Percentiles rank a stretch among this genome's conserved stretches.
Conservation (phyloP, 768 basidiomycete species). For the Mrakia frigida region DNA sequence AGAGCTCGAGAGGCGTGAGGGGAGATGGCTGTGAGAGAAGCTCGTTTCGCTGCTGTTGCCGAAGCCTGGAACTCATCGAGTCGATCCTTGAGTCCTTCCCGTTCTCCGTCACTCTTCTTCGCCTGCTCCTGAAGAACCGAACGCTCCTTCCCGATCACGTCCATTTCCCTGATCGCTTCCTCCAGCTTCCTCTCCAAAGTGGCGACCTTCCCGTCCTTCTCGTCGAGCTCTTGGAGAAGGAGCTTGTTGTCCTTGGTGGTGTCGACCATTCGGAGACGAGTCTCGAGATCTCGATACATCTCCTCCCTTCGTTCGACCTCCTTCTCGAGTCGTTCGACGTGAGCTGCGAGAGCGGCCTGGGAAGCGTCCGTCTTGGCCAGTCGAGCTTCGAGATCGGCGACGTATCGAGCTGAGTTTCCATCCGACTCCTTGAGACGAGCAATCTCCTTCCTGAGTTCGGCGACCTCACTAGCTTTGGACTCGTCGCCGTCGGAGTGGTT, state of each 20-base stretch:
- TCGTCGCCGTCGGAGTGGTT: constrained; percentile 71
- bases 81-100: constrained; percentile 47
- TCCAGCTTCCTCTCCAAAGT: constrained; percentile 72
- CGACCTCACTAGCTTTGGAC: constrained; percentile 69
- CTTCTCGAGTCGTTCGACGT: constrained; percentile 68
- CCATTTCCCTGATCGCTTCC: constrained; percentile 69
- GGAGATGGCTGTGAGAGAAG: not conserved
- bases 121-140: constrained; percentile 63
- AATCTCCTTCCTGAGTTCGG: constrained; percentile 79
- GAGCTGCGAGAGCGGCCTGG: constrained; percentile 59
- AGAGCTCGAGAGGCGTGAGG: not conserved
- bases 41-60: not conserved
- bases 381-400: constrained; percentile 77
- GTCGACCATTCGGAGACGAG: constrained; percentile 61
- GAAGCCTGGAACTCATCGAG: not conserved
- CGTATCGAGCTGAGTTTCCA: constrained; percentile 66
- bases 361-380: constrained; percentile 49
- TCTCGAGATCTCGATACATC: constrained; percentile 65
- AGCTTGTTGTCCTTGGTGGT: constrained; percentile 63
- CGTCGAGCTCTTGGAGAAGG: constrained; percentile 65
- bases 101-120: constrained; percentile 64
- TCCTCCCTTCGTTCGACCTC: constrained; percentile 69
- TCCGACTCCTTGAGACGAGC: constrained; percentile 70
- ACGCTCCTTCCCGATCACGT: constrained; percentile 62
- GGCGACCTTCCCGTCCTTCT: constrained; percentile 67